Percentiles rank a stretch among this genome's conserved stretches.
Conservation (phyloP, 208 protist species). For the Trypanosoma platydactyli region DNA sequence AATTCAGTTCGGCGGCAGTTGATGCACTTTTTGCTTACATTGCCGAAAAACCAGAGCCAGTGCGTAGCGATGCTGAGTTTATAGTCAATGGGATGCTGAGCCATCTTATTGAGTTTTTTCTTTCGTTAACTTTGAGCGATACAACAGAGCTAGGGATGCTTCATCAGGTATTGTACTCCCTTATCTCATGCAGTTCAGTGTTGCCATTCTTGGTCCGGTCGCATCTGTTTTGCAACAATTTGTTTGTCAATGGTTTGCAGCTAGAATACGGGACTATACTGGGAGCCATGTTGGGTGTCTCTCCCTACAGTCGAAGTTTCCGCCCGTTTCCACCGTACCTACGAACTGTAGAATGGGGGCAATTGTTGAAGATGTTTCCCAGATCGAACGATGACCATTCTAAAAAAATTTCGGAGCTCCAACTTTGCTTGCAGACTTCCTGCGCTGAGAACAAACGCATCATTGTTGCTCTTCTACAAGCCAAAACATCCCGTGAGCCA, state of each 20-base stretch:
- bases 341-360: slow-evolving; percentile 28
- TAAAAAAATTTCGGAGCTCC: slow-evolving; percentile 49
- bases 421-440: slow-evolving; percentile 45
- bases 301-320: slow-evolving; percentile 32
- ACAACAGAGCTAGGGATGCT: slow-evolving; percentile 42
- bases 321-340: slow-evolving; percentile 15
- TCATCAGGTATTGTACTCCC: slow-evolving; percentile 43
- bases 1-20: slow-evolving; percentile 45
- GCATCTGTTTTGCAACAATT: slow-evolving; percentile 52
- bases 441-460: slow-evolving; percentile 53
- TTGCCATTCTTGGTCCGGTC: slow-evolving; percentile 50
- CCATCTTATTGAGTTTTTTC: slow-evolving; percentile 58
- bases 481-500: slow-evolving; percentile 59
- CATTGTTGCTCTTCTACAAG: slow-evolving; percentile 54
- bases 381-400: slow-evolving; percentile 39
- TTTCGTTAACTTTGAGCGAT: slow-evolving; percentile 47
- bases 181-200: slow-evolving; percentile 43
- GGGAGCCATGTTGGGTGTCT: slow-evolving; percentile 73
- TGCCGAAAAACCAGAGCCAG: slow-evolving; percentile 27
- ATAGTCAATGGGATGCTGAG: slow-evolving; percentile 73
- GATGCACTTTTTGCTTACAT: slow-evolving; percentile 75
- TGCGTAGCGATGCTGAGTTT: slow-evolving; percentile 34
- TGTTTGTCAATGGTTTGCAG: slow-evolving; percentile 48
- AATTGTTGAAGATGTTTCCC: slow-evolving; percentile 54
- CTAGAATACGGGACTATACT: slow-evolving; percentile 74